phyloP scores from a whole-genome alignment of 176 grass and related monocot genomes.

The Cenchrus americanus region DNA sequence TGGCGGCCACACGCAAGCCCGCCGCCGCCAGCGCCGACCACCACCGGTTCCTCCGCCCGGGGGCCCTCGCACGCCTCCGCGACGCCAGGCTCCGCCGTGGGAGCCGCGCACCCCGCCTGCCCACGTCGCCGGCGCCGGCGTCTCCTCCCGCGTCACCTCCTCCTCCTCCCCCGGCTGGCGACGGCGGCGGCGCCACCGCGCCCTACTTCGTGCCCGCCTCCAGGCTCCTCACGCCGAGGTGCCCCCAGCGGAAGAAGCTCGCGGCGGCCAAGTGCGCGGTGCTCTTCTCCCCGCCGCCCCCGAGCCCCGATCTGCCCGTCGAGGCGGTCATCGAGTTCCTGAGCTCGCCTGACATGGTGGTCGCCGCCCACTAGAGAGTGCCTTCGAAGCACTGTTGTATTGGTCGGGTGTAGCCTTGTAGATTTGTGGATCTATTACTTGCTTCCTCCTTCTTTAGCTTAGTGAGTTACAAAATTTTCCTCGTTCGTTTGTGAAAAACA shows the following conservation, averaged over 20 bases:
- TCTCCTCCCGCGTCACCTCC: not conserved
- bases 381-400: conserved; percentile 8
- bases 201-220: conserved; percentile 51
- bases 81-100: conserved; percentile 53
- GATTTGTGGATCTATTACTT: conserved; percentile 30
- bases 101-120: not conserved
- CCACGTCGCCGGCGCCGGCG: conserved; percentile 19
- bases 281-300: conserved; percentile 48
- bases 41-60: conserved; percentile 75
- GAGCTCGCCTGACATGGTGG: conserved; percentile 53
- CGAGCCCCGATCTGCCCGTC: conserved; percentile 32
- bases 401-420: conserved; percentile 38
- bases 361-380: conserved; percentile 65
- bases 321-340: conserved; percentile 58
- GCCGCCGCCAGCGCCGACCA: conserved; percentile 37
- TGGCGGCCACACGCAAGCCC: conserved; percentile 44
- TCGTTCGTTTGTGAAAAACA: conserved; percentile 47
- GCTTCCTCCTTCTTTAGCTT: conserved; percentile 12
- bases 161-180: not conserved
- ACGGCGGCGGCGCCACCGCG: conserved; percentile 4
- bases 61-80: conserved; percentile 70
- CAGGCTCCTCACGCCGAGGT: conserved; percentile 38
- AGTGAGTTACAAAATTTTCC: conserved; percentile 3
- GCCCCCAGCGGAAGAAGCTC: conserved; percentile 68
- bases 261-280: conserved; percentile 56